phyloP scores from a whole-genome alignment of 2,329 filamentous ascomycete genomes.

The Myotisia sp. region DNA sequence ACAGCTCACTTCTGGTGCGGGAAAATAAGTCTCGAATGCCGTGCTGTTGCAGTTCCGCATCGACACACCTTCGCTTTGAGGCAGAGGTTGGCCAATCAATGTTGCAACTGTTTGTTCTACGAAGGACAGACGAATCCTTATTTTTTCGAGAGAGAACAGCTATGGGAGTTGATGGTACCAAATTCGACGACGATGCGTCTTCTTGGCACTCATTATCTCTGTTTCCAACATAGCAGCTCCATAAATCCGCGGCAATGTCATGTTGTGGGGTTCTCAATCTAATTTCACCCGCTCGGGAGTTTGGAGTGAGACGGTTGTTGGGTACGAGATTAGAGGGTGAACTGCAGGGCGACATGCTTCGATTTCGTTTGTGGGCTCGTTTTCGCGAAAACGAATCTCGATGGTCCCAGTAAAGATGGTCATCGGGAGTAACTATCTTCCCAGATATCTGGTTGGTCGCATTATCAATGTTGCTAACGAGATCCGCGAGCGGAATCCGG shows the following conservation, averaged over 20 bases:
- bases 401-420: constrained; percentile 47
- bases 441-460: constrained; percentile 35
- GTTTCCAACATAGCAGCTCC: constrained; percentile 57
- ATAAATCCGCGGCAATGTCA: constrained; percentile 60
- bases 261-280: constrained; percentile 52
- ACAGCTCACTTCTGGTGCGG: constrained; percentile 24
- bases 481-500: constrained; percentile 44
- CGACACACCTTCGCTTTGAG: constrained; percentile 49
- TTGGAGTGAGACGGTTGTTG: not conserved
- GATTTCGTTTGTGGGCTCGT: constrained; percentile 51
- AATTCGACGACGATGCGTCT: constrained; percentile 47
- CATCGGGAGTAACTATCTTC: constrained; percentile 42
- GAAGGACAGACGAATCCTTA: constrained; percentile 37
- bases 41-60: constrained; percentile 31
- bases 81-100: constrained; percentile 51
- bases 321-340: constrained; percentile 43
- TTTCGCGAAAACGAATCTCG: constrained; percentile 28
- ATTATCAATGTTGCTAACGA: constrained; percentile 48
- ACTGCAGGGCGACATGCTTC: constrained; percentile 58
- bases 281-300: constrained; percentile 36
- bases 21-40: constrained; percentile 34
- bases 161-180: constrained; percentile 56
- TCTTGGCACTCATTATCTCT: constrained; percentile 36
- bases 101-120: constrained; percentile 55
- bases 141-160: constrained; percentile 25